A percentile compares a stretch with the other conserved stretches of the same genome.
These are phyloP conservation scores for Daldinia childiae DNA, from an alignment of 495 filamentous ascomycete species.

Conservation along the genomic window DNA sequence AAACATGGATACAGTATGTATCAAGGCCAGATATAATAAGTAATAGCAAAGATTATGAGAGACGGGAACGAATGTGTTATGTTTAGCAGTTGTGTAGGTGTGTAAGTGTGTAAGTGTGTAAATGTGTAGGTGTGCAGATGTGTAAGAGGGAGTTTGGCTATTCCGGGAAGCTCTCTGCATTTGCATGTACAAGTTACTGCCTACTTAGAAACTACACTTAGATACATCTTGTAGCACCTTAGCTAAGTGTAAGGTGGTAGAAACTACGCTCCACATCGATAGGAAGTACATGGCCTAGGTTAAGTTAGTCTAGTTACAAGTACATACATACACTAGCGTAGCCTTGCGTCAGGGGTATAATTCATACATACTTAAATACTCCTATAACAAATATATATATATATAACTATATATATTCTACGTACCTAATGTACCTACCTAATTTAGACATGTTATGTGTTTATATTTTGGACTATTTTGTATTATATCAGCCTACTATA, in stretches of 20 bases:
- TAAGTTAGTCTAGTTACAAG: no score
- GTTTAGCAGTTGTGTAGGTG: not conserved
- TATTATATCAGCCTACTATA: no score
- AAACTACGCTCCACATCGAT: slow-evolving; percentile 20
- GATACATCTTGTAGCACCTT: not conserved
- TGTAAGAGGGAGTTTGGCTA: slow-evolving; percentile 1
- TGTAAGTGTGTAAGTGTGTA: no score
- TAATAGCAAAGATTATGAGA: slow-evolving; percentile 9
- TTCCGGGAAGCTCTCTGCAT: slow-evolving; percentile 1
- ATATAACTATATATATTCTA: no score
- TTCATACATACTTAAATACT: no score
- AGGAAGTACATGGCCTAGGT: no score
- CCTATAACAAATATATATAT: no score
- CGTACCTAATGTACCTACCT: not conserved
- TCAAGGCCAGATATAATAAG: not conserved
- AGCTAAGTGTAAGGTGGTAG: not conserved
- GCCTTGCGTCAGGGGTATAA: no score
- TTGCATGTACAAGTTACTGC: not conserved
- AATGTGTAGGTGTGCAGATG: not conserved
- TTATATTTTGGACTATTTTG: no score
- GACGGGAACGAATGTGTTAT: not conserved
- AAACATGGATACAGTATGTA: not conserved
- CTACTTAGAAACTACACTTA: not conserved
- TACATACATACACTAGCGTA: no score
- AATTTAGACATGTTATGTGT: not conserved